Base-by-base conservation (phyloP, 352 stramenopile species). In the Thraustotheca clavata region DNA sequence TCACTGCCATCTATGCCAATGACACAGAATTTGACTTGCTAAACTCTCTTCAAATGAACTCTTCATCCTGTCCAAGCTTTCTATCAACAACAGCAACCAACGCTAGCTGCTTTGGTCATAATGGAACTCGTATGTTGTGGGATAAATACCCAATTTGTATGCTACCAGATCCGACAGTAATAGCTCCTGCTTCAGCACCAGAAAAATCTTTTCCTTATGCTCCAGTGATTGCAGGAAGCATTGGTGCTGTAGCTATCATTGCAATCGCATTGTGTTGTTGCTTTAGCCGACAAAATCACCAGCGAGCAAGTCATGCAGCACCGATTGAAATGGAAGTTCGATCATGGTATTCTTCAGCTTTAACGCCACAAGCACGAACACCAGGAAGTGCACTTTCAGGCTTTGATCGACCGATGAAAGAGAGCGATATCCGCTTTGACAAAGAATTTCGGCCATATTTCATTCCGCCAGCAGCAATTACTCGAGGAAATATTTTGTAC, bases 1-100 rank as follows among this genome's bases (percentile, higher is more conserved):
- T 62, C 55, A 33, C 18, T 0, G 55, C 55, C 26, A 54, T 62
- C 0, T 62, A 62, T 29, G 55, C 55, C 55, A 62, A 62, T n/a
- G 33, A 12, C 12, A 54, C 55, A 27, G 39, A 62, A 32, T 49
- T 52, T 31, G 55, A 12, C 14, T 5, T 62, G 18, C 36, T 62
- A 3, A 8, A 24, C 26, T 8, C n/a, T 7, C 36, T 62, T 14
- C 16, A 8, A 16, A 31, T 20, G 29, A 22, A 38, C 26, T 4
- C 55, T 18, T 27, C 16, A 5, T 38, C 34, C 34, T 62, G 55
- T 18, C 12, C 16, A 11, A 59, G 29, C 34, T 24, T 49, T 8
- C 34, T 61, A 0, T 34, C 3, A n/a, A 33, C 52, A 24, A 48
- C 52, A 4, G 6, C n/a, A 32, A 50, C 22, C 5, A 63, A 31